Conservation (phyloP, 352 stramenopile genomes). For the Elongisporangium senticosum region DNA sequence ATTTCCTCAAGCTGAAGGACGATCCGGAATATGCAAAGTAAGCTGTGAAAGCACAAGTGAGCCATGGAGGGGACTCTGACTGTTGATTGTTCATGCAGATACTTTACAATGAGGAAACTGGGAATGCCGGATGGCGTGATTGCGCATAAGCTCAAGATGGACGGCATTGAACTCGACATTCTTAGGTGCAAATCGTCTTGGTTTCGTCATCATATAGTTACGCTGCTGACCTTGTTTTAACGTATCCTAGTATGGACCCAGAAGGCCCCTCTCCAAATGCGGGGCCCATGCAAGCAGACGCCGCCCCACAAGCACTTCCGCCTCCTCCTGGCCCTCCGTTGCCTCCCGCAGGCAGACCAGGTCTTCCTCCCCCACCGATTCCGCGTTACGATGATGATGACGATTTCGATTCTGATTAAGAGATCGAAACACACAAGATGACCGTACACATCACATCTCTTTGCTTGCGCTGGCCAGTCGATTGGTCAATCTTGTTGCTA, state of each 20-base stretch:
- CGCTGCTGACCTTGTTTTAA: constrained; percentile 2
- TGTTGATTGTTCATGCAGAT: constrained; percentile 29
- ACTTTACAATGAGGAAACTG: constrained; percentile 83
- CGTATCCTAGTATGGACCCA: constrained; percentile 72
- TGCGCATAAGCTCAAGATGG: constrained; percentile 77
- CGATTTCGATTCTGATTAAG: constrained; percentile 56
- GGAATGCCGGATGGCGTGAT: constrained; percentile 75
- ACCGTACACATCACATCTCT: not conserved
- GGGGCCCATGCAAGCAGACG: constrained; percentile 7
- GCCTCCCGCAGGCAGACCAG: constrained; percentile 27
- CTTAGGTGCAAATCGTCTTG: constrained; percentile 40
- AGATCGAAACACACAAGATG: not conserved
- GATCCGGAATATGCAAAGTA: constrained; percentile 74
- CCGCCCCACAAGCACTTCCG: constrained; percentile 10
- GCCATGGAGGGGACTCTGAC: not conserved
- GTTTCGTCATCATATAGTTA: not conserved
- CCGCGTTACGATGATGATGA: constrained; percentile 32
- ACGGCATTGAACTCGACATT: constrained; percentile 67
- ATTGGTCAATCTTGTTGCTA: not conserved
- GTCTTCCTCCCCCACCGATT: constrained; percentile 40
- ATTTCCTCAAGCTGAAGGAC: constrained; percentile 75
- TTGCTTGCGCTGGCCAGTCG: not conserved
- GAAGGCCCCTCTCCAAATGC: constrained; percentile 70
- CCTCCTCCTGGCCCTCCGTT: constrained; percentile 28
- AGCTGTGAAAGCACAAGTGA: constrained; percentile 1